phyloP scores from a whole-genome alignment of 2,329 filamentous ascomycete species.

The Cryphonectria naterciae region DNA sequence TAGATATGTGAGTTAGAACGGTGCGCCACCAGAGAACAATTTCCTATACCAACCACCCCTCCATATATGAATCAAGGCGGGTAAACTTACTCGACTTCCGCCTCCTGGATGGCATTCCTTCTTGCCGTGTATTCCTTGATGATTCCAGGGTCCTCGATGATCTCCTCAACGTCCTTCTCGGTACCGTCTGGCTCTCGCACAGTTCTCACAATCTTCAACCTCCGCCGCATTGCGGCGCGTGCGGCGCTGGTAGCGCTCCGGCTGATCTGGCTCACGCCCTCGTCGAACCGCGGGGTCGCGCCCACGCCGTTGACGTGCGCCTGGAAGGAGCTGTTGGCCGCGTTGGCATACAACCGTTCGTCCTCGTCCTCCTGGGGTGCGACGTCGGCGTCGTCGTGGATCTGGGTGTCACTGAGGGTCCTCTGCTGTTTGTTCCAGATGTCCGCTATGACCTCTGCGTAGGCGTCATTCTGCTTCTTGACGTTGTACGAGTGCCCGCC shows the following conservation, averaged over 20 bases:
- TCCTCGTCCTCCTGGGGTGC: conserved; percentile 63
- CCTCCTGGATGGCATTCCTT: conserved; percentile 73
- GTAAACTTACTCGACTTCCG: conserved; percentile 71
- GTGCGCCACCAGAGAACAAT: background rate
- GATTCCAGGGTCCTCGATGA: conserved; percentile 80
- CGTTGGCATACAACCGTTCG: conserved; percentile 71
- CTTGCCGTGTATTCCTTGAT: conserved; percentile 73
- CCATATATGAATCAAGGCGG: background rate
- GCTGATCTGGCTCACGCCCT: conserved; percentile 79
- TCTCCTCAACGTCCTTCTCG: conserved; percentile 66
- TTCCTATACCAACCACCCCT: background rate
- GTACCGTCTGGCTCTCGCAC: conserved; percentile 50
- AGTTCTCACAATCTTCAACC: conserved; percentile 73
- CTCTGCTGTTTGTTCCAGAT: conserved; percentile 91
- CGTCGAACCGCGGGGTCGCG: conserved; percentile 73
- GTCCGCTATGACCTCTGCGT: conserved; percentile 85
- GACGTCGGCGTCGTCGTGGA: conserved; percentile 67
- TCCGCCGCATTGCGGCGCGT: conserved; percentile 64
- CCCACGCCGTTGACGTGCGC: conserved; percentile 58
- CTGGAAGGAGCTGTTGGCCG: conserved; percentile 13
- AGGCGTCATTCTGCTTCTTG: conserved; percentile 87
- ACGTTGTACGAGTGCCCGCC: conserved; percentile 98
- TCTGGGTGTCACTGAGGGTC: conserved; percentile 73
- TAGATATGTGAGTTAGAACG: conserved; percentile 37
- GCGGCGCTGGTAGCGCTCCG: conserved; percentile 70